phyloP scores from a whole-genome alignment of 108 stramenopile genomes.

The Bacterosira constricta region DNA sequence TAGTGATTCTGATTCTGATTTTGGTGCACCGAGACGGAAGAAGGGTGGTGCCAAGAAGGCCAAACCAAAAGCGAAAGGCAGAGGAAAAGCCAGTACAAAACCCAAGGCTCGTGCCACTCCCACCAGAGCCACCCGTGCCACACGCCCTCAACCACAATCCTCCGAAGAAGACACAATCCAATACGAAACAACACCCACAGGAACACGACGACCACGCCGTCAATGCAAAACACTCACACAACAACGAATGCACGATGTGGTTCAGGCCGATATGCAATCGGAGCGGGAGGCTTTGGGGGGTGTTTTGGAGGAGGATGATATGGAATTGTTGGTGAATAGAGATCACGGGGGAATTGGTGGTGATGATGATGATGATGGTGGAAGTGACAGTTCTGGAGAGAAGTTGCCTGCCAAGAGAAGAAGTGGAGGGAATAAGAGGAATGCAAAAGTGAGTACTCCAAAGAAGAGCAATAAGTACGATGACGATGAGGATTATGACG shows the following conservation, averaged over 20 bases:
- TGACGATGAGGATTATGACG: conserved; percentile 41
- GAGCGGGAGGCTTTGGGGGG: conserved; percentile 38
- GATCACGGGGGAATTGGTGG: not conserved
- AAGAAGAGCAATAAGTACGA: conserved; percentile 17
- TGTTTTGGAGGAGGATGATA: conserved; percentile 41
- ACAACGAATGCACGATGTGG: conserved; percentile 21
- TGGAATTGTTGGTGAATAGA: conserved; percentile 21
- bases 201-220: conserved; percentile 24
- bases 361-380: conserved; percentile 10
- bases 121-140: not conserved
- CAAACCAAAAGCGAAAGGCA: not conserved
- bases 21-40: no score
- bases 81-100: not conserved
- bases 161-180: not conserved
- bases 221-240: conserved; percentile 19
- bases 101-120: not conserved
- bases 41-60: not conserved
- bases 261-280: conserved; percentile 26
- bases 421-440: no score
- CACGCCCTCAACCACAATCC: not conserved
- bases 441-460: not conserved
- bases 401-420: no score
- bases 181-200: not conserved
- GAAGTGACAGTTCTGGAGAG: not conserved
- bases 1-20: conserved; percentile 17